These are phyloP conservation scores for Fusarium pseudograminearum DNA, from an alignment of 2,329 filamentous ascomycete genomes.

Conservation along the genomic window DNA sequence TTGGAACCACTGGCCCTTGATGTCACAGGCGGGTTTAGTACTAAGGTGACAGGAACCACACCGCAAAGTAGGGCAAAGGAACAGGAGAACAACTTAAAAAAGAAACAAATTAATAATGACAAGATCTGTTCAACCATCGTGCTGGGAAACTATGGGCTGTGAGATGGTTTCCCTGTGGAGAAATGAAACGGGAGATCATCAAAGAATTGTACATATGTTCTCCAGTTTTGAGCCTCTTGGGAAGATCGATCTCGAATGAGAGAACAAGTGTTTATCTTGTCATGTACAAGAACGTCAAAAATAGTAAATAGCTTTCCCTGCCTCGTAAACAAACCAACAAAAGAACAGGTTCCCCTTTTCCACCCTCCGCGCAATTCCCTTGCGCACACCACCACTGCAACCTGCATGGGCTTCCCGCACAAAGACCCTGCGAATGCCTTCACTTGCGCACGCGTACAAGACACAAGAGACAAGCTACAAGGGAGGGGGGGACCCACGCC, in stretches of 20 bases:
- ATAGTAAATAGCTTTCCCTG: background rate
- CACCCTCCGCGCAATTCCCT: conserved; percentile 24
- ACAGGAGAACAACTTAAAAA: background rate
- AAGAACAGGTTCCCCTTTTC: background rate
- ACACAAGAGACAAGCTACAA: background rate
- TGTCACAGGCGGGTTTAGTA: background rate
- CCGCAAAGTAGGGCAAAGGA: background rate
- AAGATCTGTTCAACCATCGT: background rate
- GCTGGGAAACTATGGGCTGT: conserved; percentile 25
- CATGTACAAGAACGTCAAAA: conserved; percentile 1
- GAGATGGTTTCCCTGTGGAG: conserved; percentile 30
- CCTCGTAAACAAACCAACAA: background rate
- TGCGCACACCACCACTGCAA: conserved; percentile 2
- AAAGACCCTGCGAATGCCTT: conserved; percentile 31
- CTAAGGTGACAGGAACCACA: conserved; percentile 26
- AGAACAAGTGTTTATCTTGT: background rate
- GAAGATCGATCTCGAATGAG: conserved; percentile 9
- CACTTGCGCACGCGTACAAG: background rate
- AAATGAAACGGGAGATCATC: conserved; percentile 42
- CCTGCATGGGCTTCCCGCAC: conserved; percentile 15
- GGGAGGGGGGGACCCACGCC: conserved; percentile 10
- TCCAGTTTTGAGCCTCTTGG: conserved; percentile 29
- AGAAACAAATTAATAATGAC: background rate
- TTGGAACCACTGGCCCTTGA: background rate
- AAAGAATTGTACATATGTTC: conserved; percentile 12